Evolutionary conservation across 306 rosid genomes (phyloP).

Genomic region (Acacia melanoxylon): DNA sequence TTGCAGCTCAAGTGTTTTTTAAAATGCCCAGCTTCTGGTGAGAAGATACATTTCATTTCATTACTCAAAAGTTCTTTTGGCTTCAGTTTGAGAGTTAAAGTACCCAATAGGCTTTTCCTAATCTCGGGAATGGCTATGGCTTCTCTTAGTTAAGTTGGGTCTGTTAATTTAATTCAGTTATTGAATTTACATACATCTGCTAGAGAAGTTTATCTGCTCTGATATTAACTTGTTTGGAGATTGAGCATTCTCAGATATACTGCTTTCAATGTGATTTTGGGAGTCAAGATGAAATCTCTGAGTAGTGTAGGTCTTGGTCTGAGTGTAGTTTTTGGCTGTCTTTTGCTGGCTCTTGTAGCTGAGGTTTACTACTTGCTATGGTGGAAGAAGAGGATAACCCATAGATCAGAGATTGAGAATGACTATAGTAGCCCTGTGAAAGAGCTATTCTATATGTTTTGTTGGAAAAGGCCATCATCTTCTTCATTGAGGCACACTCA

Average conservation of each 20-base stretch:
- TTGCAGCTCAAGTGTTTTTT: constrained; percentile 37
- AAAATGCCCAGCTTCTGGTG: constrained; percentile 29
- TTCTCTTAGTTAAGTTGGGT: constrained; percentile 26
- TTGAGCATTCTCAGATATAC: constrained; percentile 19
- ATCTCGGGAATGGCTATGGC: constrained; percentile 18
- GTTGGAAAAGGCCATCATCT: constrained; percentile 71
- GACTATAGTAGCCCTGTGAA: constrained; percentile 72
- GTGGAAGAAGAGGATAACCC: constrained; percentile 91
- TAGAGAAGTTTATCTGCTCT: constrained; percentile 11
- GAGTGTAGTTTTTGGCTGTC: constrained; percentile 85
- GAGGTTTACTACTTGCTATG: constrained; percentile 91
- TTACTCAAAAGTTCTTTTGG: constrained; percentile 12
- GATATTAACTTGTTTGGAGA: constrained; percentile 1
- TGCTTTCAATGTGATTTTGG: constrained; percentile 53
- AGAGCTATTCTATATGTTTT: constrained; percentile 83
- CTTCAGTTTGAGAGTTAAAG: constrained; percentile 23
- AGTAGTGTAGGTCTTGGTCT: constrained; percentile 95
- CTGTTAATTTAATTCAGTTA: constrained; percentile 1
- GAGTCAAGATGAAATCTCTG: constrained; percentile 74
- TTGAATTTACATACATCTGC: background rate
- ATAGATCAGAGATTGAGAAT: constrained; percentile 51
- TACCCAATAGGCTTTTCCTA: constrained; percentile 30
- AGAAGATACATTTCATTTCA: background rate
- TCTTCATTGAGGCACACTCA: constrained; percentile 62
- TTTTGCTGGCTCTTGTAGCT: constrained; percentile 86